These are phyloP conservation scores for Rhododendron simsii DNA, from an alignment of 148 eudicot species.

Conservation along the genomic window DNA sequence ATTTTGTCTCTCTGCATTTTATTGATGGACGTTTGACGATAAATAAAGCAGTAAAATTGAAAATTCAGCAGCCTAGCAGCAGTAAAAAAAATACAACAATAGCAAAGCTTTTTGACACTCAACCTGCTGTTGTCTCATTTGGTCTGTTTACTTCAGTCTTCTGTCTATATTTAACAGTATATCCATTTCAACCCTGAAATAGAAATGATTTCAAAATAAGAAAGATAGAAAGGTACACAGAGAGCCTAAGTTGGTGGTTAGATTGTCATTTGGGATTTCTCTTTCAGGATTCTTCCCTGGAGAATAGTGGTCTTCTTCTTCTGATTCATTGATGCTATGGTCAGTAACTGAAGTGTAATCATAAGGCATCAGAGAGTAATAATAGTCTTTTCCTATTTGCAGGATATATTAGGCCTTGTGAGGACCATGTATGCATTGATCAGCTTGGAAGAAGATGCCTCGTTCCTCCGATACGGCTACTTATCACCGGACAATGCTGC, in stretches of 20 bases:
- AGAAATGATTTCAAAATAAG: not conserved
- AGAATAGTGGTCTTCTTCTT: not conserved
- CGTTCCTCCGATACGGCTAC: conserved; percentile 87
- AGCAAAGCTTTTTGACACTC: not conserved
- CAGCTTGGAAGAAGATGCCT: conserved; percentile 76
- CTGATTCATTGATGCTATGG: not conserved
- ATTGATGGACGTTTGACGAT: not conserved
- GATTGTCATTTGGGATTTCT: not conserved
- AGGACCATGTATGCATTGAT: conserved; percentile 66
- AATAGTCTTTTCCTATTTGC: conserved; percentile 15
- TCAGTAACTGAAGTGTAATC: not conserved
- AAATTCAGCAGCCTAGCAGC: not conserved
- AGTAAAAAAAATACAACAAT: not conserved
- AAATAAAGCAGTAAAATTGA: not conserved
- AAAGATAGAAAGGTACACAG: not conserved
- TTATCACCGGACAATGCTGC: conserved; percentile 62
- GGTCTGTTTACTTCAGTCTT: not conserved
- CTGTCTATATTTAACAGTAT: not conserved
- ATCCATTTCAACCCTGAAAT: not conserved
- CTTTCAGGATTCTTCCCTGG: not conserved
- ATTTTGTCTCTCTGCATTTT: not conserved
- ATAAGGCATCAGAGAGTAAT: not conserved
- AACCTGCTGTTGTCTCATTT: not conserved
- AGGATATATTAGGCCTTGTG: conserved; percentile 63
- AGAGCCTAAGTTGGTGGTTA: not conserved